Percentiles rank a stretch among this genome's conserved stretches.
These are phyloP conservation scores for Paracoccidioides brasiliensis DNA, from an alignment of 2,329 filamentous ascomycete genomes.

Conservation along the genomic window DNA sequence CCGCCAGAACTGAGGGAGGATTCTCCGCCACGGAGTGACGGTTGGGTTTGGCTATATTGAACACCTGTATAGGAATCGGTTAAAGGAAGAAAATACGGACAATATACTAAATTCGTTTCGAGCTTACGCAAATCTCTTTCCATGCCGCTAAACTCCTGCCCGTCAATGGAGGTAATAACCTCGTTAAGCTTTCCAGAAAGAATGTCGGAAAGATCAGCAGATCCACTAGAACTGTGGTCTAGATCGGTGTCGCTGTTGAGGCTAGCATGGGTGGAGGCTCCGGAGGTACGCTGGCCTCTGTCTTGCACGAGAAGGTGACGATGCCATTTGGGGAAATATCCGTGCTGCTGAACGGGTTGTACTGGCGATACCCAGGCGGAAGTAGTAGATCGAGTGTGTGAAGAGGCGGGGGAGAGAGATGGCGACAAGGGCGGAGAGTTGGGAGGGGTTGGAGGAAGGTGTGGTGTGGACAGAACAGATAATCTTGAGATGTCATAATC, in stretches of 20 bases:
- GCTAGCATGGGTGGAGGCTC: constrained; percentile 1
- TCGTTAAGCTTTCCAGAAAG: constrained; percentile 52
- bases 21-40: background rate
- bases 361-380: background rate
- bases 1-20: constrained; percentile 7
- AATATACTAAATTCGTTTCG: background rate
- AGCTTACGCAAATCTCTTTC: constrained; percentile 22
- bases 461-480: background rate
- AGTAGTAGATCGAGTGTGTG: background rate
- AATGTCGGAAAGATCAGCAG: constrained; percentile 38
- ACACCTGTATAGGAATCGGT: background rate
- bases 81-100: no score
- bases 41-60: background rate
- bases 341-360: background rate
- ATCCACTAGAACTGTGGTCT: constrained; percentile 18
- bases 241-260: constrained; percentile 13
- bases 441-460: background rate
- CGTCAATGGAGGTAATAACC: constrained; percentile 60
- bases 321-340: background rate
- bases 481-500: constrained; percentile 3
- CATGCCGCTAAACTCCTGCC: constrained; percentile 41
- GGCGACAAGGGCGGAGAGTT: background rate
- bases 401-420: background rate
- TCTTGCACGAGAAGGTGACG: background rate
- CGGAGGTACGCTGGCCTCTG: background rate